Percentiles rank a stretch among this genome's conserved stretches.
Evolutionary conservation across 805 yeast species (phyloP).

Genomic region (Candida ponderosae): DNA sequence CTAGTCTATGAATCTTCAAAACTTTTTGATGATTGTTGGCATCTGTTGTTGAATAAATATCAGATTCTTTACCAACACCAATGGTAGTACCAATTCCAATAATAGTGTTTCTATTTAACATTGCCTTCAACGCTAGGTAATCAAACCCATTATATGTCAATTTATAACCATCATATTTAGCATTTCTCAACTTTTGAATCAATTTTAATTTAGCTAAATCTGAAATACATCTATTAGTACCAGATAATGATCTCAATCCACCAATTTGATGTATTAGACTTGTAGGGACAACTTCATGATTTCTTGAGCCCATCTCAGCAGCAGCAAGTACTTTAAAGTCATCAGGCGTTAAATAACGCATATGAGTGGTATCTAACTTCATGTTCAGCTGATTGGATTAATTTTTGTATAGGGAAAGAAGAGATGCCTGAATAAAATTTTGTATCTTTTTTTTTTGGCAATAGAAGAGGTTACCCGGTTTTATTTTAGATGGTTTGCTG

Average conservation of each 20-base stretch:
- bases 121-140: conserved; percentile 79
- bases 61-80: conserved; percentile 98
- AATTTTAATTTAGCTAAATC: conserved; percentile 84
- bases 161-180: conserved; percentile 91
- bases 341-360: conserved; percentile 87
- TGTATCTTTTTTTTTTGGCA: background rate
- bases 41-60: conserved; percentile 78
- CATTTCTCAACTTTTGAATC: conserved; percentile 73
- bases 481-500: too few relatives aligned
- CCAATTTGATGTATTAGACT: conserved; percentile 73
- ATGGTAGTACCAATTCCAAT: conserved; percentile 79
- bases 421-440: background rate
- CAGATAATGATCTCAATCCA: conserved; percentile 65
- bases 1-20: conserved; percentile 85
- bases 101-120: conserved; percentile 66
- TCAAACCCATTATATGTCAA: conserved; percentile 87
- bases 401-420: background rate
- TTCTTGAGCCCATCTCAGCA: conserved; percentile 82
- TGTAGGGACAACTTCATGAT: conserved; percentile 94
- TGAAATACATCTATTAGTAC: conserved; percentile 70
- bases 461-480: conserved; percentile 1
- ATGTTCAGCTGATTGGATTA: conserved; percentile 27
- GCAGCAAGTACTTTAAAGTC: conserved; percentile 89
- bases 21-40: conserved; percentile 59
- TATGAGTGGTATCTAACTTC: conserved; percentile 89